A percentile compares a stretch with the other conserved stretches of the same genome.
Evolutionary conservation across 768 basidiomycete species (phyloP).

Genomic region (Clathrus columnatus): DNA sequence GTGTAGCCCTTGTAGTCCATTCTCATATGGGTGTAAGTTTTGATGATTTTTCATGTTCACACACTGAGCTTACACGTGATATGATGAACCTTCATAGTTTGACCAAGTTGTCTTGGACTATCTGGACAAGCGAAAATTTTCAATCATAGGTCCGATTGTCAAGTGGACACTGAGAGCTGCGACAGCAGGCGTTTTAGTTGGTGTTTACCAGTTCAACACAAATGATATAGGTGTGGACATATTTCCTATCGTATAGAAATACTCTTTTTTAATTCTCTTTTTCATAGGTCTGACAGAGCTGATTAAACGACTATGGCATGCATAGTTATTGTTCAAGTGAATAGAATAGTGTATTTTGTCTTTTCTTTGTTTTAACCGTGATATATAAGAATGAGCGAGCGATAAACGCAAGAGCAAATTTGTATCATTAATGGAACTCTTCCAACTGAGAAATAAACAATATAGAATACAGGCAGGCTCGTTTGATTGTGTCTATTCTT

Average conservation of each 20-base stretch:
- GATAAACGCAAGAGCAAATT: no score
- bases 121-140: slow-evolving; percentile 88
- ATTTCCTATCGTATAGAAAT: slow-evolving; percentile 12
- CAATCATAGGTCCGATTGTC: slow-evolving; percentile 55
- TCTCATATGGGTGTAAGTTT: slow-evolving; percentile 84
- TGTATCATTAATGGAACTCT: no score
- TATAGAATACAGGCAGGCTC: no score
- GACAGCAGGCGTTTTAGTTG: slow-evolving; percentile 77
- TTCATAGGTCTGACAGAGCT: slow-evolving; percentile 74
- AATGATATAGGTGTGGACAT: slow-evolving; percentile 80
- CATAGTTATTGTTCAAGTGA: no score
- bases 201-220: slow-evolving; percentile 97
- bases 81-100: no score
- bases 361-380: no score
- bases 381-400: no score
- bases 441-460: no score
- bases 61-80: neutral
- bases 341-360: no score
- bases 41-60: neutral
- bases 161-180: slow-evolving; percentile 73
- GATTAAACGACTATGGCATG: slow-evolving; percentile 74
- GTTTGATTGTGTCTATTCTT: no score
- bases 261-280: slow-evolving; percentile 1
- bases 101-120: slow-evolving; percentile 79
- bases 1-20: slow-evolving; percentile 82